Evolutionary conservation across 78 protist species (phyloP).

Genomic region (Speleostelium caveatum): DNA sequence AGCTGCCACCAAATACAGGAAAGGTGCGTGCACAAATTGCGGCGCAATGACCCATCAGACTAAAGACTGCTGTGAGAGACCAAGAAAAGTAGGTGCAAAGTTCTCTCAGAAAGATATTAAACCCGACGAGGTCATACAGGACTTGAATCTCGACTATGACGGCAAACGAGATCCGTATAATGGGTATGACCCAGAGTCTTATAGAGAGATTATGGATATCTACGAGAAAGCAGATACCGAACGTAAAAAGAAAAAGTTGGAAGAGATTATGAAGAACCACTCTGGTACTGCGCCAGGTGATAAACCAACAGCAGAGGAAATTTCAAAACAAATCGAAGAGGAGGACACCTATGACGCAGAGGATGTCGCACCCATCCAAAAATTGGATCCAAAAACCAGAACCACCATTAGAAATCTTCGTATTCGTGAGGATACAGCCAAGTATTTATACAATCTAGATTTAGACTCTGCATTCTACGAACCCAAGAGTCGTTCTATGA

Average conservation of each 20-base stretch:
- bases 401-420: slow-evolving; percentile 92
- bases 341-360: slow-evolving; percentile 62
- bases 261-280: slow-evolving; percentile 66
- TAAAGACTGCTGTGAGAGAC: slow-evolving; percentile 95
- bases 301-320: not conserved
- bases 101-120: slow-evolving; percentile 79
- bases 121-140: slow-evolving; percentile 89
- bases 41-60: slow-evolving; percentile 97
- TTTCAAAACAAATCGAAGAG: slow-evolving; percentile 48
- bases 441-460: slow-evolving; percentile 96
- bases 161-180: slow-evolving; percentile 94
- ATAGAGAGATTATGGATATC: slow-evolving; percentile 36
- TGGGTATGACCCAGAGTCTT: slow-evolving; percentile 90
- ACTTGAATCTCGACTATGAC: slow-evolving; percentile 78
- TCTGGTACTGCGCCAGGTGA: not conserved
- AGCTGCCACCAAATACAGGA: slow-evolving; percentile 88
- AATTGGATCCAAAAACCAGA: slow-evolving; percentile 84
- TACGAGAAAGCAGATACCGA: slow-evolving; percentile 68
- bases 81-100: slow-evolving; percentile 94
- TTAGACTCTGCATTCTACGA: slow-evolving; percentile 97
- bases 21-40: slow-evolving; percentile 99
- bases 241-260: slow-evolving; percentile 39
- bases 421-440: slow-evolving; percentile 98
- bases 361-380: slow-evolving; percentile 47
- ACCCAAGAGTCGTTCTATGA: slow-evolving; percentile 98